Percentiles rank a stretch among this genome's conserved stretches.
Conservation (phyloP, 1,284 basidiomycete genomes). For the Leccinum huronense region DNA sequence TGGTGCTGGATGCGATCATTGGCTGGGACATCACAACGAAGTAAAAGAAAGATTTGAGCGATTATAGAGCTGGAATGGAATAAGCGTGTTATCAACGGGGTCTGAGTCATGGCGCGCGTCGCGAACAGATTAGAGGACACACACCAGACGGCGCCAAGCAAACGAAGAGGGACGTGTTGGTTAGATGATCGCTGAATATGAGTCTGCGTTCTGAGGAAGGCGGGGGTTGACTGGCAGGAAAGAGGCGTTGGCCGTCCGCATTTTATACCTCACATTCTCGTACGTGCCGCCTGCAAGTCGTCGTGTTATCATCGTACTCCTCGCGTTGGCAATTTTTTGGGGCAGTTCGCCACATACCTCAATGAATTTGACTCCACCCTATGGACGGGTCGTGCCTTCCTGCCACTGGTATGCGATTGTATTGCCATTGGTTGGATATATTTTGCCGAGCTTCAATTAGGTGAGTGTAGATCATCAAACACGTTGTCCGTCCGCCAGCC, state of each 20-base stretch:
- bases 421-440: not conserved
- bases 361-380: not conserved
- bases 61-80: not conserved
- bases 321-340: slow-evolving; percentile 1
- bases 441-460: not conserved
- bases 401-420: slow-evolving; percentile 1
- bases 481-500: slow-evolving; percentile 10
- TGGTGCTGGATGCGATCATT: slow-evolving; percentile 1
- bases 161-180: not conserved
- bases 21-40: slow-evolving; percentile 9
- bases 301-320: not conserved
- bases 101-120: slow-evolving; percentile 12
- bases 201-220: slow-evolving; percentile 1
- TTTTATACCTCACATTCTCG: slow-evolving; percentile 22
- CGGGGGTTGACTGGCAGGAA: not conserved
- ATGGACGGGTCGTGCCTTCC: slow-evolving; percentile 3
- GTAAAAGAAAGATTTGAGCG: not conserved
- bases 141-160: slow-evolving; percentile 6
- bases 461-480: slow-evolving; percentile 11
- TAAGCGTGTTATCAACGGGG: not conserved
- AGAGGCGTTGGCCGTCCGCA: not conserved
- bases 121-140: slow-evolving; percentile 2
- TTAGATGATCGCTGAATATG: not conserved
- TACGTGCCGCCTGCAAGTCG: not conserved
- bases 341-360: not conserved